A percentile compares a stretch with the other conserved stretches of the same genome.
Evolutionary conservation across 805 yeast genomes (phyloP).

Genomic region (Nakazawaea laoshanensis): DNA sequence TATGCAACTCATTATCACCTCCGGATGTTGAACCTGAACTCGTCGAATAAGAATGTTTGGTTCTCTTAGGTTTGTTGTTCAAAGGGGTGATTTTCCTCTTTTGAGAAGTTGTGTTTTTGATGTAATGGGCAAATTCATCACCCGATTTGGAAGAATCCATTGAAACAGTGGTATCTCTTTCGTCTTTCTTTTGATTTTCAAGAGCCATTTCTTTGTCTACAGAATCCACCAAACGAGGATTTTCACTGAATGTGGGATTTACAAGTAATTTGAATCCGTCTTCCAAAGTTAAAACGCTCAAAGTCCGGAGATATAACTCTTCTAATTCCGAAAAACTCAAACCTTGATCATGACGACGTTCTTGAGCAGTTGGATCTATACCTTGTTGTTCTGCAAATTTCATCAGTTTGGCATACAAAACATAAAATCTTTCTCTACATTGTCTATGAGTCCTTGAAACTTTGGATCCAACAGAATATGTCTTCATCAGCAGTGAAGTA

Average conservation of each 20-base stretch:
- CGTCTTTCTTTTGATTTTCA: neutral
- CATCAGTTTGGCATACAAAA: constrained; percentile 8
- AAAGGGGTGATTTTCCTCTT: constrained; percentile 6
- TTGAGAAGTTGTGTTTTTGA: constrained; percentile 3
- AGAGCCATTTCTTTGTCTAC: constrained; percentile 5
- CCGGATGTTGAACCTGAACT: neutral
- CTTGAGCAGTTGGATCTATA: constrained; percentile 5
- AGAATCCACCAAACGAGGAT: constrained; percentile 3
- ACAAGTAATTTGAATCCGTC: constrained; percentile 9
- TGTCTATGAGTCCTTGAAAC: constrained; percentile 10
- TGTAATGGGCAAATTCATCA: neutral
- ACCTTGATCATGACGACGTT: constrained; percentile 6
- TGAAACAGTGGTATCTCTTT: constrained; percentile 4
- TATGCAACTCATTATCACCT: neutral
- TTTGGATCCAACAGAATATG: constrained; percentile 3
- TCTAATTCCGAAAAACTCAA: constrained; percentile 9
- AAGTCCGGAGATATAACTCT: constrained; percentile 7
- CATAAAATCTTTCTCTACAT: constrained; percentile 11
- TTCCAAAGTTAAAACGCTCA: constrained; percentile 7
- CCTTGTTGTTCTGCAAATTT: constrained; percentile 10
- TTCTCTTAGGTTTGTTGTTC: neutral
- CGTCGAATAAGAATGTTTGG: neutral
- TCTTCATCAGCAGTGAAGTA: constrained; percentile 4
- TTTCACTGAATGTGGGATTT: constrained; percentile 5
- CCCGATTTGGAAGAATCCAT: constrained; percentile 5